These are phyloP conservation scores for Kwoniella shandongensis DNA, from an alignment of 768 basidiomycete genomes.

Conservation along the genomic window DNA sequence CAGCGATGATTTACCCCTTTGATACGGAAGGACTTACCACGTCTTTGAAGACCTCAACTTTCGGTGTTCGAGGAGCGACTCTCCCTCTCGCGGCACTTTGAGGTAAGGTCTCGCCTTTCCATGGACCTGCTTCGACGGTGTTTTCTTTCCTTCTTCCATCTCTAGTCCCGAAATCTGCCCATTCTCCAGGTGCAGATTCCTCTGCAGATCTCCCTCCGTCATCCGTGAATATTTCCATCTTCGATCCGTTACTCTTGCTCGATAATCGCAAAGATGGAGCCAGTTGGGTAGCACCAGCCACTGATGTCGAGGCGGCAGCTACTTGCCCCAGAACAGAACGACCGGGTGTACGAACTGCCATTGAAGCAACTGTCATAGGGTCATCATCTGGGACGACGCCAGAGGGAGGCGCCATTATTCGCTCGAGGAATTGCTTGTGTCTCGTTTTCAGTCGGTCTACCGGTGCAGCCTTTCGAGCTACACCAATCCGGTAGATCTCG, in stretches of 20 bases:
- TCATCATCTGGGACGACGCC: constrained; percentile 44
- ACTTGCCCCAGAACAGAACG: constrained; percentile 42
- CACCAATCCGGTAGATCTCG: constrained; percentile 74
- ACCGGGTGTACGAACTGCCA: constrained; percentile 27
- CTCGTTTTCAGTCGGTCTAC: constrained; percentile 77
- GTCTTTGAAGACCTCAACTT: constrained; percentile 57
- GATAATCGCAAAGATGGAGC: constrained; percentile 31
- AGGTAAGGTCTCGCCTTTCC: constrained; percentile 56
- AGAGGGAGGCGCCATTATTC: constrained; percentile 58
- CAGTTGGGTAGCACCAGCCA: constrained; percentile 43
- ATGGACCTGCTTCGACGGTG: constrained; percentile 52
- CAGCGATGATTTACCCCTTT: background rate
- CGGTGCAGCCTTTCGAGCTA: constrained; percentile 76
- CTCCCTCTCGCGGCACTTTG: constrained; percentile 43
- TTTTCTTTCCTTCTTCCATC: constrained; percentile 57
- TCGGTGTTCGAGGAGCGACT: constrained; percentile 52
- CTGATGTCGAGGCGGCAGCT: constrained; percentile 51
- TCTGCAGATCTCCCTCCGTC: constrained; percentile 41
- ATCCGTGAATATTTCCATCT: constrained; percentile 53
- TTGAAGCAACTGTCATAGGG: constrained; percentile 8
- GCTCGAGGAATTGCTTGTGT: constrained; percentile 72
- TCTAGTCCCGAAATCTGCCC: constrained; percentile 56
- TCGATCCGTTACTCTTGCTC: constrained; percentile 43
- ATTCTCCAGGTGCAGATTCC: constrained; percentile 45
- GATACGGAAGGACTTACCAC: constrained; percentile 41